Conservation (phyloP, 495 filamentous ascomycete genomes). For the Penicillium riverlandense region DNA sequence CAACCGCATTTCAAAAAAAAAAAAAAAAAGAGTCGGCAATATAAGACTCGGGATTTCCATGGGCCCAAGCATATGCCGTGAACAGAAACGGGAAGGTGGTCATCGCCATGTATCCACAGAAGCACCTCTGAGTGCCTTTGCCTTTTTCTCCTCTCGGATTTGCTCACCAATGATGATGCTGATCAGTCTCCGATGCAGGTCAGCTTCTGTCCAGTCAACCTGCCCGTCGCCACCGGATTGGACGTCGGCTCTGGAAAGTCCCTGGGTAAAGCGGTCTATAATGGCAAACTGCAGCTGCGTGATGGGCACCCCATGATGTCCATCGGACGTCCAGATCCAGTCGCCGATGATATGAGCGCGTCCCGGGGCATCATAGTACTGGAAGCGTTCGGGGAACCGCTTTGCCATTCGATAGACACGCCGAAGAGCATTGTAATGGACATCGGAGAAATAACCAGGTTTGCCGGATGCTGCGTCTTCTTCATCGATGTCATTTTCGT, state of each 20-base stretch:
- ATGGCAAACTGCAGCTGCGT: slow-evolving; percentile 41
- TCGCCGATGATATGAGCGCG: slow-evolving; percentile 38
- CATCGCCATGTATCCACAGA: slow-evolving; percentile 27
- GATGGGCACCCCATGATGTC: slow-evolving; percentile 35
- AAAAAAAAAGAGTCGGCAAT: not conserved
- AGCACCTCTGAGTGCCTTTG: slow-evolving; percentile 15
- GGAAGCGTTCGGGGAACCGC: slow-evolving; percentile 29
- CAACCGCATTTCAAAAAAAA: no score
- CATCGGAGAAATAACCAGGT: slow-evolving; percentile 26
- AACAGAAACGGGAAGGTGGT: not conserved
- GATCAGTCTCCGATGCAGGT: slow-evolving; percentile 37
- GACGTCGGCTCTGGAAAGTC: slow-evolving; percentile 29
- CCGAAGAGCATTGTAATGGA: slow-evolving; percentile 34
- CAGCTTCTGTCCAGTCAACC: slow-evolving; percentile 40
- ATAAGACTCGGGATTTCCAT: not conserved
- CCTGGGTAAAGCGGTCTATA: slow-evolving; percentile 37
- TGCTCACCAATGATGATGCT: slow-evolving; percentile 44
- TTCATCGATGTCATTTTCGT: slow-evolving; percentile 1
- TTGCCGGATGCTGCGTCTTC: no score
- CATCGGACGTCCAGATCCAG: slow-evolving; percentile 41
- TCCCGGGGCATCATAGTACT: slow-evolving; percentile 28
- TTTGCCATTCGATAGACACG: slow-evolving; percentile 36
- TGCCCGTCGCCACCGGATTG: slow-evolving; percentile 33
- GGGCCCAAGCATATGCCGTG: no score
- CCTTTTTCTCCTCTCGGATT: slow-evolving; percentile 32